These are phyloP conservation scores for Fusarium cicatricum DNA, from an alignment of 2,329 filamentous ascomycete species.

Conservation along the genomic window DNA sequence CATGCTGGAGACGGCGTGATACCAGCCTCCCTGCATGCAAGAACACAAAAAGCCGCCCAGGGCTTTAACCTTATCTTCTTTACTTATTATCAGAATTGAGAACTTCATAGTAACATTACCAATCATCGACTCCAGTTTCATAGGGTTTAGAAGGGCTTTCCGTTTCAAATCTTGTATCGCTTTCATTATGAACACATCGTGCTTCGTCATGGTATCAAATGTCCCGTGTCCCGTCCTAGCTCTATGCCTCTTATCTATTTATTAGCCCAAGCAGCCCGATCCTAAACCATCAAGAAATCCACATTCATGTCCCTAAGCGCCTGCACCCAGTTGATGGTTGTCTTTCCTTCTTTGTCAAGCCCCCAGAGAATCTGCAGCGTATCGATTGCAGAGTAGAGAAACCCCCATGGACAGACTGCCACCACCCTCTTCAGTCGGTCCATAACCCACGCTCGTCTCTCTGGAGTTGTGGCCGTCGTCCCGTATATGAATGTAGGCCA, in stretches of 20 bases:
- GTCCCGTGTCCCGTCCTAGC: conserved; percentile 10
- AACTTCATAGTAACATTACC: neutral
- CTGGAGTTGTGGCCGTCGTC: conserved; percentile 55
- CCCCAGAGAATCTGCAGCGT: conserved; percentile 55
- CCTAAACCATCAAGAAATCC: conserved; percentile 46
- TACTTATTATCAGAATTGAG: neutral
- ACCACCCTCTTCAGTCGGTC: conserved; percentile 52
- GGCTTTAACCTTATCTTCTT: neutral
- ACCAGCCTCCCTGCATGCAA: neutral
- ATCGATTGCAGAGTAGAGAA: conserved; percentile 56
- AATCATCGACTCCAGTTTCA: neutral
- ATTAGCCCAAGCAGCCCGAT: neutral
- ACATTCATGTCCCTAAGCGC: conserved; percentile 51
- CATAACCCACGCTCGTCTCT: conserved; percentile 57
- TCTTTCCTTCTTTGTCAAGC: conserved; percentile 42
- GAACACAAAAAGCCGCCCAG: conserved; percentile 16
- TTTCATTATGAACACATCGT: conserved; percentile 12
- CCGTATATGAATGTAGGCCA: conserved; percentile 66
- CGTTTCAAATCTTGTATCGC: conserved; percentile 3
- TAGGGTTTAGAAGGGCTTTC: neutral
- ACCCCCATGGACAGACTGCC: conserved; percentile 56
- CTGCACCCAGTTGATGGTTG: conserved; percentile 51
- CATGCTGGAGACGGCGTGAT: neutral
- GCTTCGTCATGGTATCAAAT: conserved; percentile 28
- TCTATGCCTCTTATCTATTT: no score